Evolutionary conservation across 2,329 filamentous ascomycete genomes (phyloP), one percentile per base, ranked within the genome.

Genomic region (Neonectria faginata): DNA sequence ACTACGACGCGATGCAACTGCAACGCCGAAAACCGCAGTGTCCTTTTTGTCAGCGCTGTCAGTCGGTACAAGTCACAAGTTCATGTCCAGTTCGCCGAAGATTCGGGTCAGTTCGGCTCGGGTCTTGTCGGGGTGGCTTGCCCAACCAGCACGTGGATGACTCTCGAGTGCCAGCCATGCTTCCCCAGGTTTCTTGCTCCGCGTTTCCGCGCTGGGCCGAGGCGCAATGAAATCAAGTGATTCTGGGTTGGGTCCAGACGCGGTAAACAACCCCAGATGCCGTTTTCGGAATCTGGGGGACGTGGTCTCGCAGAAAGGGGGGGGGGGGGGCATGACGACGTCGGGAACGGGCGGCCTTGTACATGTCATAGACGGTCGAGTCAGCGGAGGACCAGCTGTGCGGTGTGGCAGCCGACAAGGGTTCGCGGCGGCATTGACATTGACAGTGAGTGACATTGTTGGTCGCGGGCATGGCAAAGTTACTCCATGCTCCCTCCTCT

Each of bases 211-310:
- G 41, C 18, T 29, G 39, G 48, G n/a, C 50, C 56, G 45, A 51
- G 56, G 36, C 39, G 14, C 14, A n/a, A 39, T n/a, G 9, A 10
- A n/a, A 31, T 27, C 36, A 25, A 14, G 33, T 20, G 41, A 50
- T 45, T 62, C 10, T 31, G 22, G 48, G 18, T 10, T 9, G 58
- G 60, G 51, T 25, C 54, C 33, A 44, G 42, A 51, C 44, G 36
- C 18, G n/a, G 27, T 20, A 50, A 9, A 45, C 25, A 51, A 58
- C 29, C 18, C 45, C 47, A 54, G 39, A 39, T 39, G 45, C 54
- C 39, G 50, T 31, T 64, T 64, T 64, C 22, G 61, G 51, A 64
- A 64, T 51, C 44, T 47, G 56, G 56, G 56, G 61, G 60, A 39
- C 36, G 36, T 53, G 45, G 52, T 57, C 14, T 27, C 9, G 39